Base-by-base conservation (phyloP, 148 eudicot genomes). In the Persicaria tinctoria region DNA sequence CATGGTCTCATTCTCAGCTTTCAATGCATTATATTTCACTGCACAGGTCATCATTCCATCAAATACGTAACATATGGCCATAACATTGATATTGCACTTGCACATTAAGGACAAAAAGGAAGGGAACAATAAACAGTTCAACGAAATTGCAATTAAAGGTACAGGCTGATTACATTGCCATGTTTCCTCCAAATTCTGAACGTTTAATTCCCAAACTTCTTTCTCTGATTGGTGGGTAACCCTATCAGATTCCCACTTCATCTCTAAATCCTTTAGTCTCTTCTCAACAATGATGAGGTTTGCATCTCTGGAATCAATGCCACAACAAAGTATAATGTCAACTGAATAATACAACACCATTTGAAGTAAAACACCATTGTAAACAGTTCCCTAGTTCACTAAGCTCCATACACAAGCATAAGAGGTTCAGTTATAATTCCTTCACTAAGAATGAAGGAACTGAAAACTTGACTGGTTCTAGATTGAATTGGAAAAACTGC, bases 181-280 rank as follows among this genome's bases (percentile, higher is more conserved):
- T 57, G 97, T 84, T 83, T 93, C 89, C 86, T 96, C 97, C 78
- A 92, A 73, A 79, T 92, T 89, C 82, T 80, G 89, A 72, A 92
- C 84, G 69, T 80, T 89, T 69, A 81, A 68, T 68, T 89, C 95
- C 99, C 94, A 92, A 51, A 82, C 79, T 81, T 87, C 91, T 78
- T 89, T 90, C 69, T 92, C 94, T 46, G 86, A 81, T 62, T 84
- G 89, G 77, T 84, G 80, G 27, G 47, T 78, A 73, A 80, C 71
- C 83, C 79, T 80, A 78, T 87, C 87, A 78, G 93, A 84, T 80
- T 82, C 84, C 78, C 92, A 82, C 86, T 87, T 92, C 83, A 76
- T 81, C 84, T 96, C 93, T 82, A 92, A 80, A 84, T 82, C 83
- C 85, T 85, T 89, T 75, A 89, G 79, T 74, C 81, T 78, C 84